phyloP scores from a whole-genome alignment of 768 basidiomycete species.

The Jaapia argillacea region DNA sequence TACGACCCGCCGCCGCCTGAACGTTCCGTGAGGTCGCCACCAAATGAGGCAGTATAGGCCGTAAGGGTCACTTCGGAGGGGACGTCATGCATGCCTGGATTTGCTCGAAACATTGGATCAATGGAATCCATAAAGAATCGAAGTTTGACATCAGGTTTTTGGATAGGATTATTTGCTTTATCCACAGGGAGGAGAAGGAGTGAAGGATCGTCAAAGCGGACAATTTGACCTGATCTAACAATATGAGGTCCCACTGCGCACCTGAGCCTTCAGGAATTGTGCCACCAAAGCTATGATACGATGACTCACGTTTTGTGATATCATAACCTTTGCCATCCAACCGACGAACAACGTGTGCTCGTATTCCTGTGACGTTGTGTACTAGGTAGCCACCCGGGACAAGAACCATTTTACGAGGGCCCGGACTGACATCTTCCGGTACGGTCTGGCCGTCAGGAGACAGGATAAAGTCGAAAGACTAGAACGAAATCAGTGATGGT shows the following conservation, averaged over 20 bases:
- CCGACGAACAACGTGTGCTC: slow-evolving; percentile 67
- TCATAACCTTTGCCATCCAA: slow-evolving; percentile 83
- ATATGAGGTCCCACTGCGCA: slow-evolving; percentile 69
- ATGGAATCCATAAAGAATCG: slow-evolving; percentile 45
- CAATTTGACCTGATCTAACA: slow-evolving; percentile 70
- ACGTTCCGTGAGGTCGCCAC: slow-evolving; percentile 38
- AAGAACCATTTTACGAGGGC: slow-evolving; percentile 48
- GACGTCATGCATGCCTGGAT: slow-evolving; percentile 25
- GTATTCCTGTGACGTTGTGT: slow-evolving; percentile 69
- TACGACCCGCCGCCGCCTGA: slow-evolving; percentile 11
- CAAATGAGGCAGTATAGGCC: slow-evolving; percentile 64
- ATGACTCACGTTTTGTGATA: slow-evolving; percentile 56
- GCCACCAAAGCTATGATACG: slow-evolving; percentile 1
- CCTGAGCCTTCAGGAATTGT: neutral
- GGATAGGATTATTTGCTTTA: slow-evolving; percentile 10
- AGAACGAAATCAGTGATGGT: slow-evolving; percentile 2
- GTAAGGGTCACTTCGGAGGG: slow-evolving; percentile 38
- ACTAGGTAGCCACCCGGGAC: slow-evolving; percentile 65
- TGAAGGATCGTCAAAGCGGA: slow-evolving; percentile 68
- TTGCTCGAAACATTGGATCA: slow-evolving; percentile 36
- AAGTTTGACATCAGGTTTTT: slow-evolving; percentile 39
- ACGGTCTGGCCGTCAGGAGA: slow-evolving; percentile 45
- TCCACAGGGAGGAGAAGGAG: slow-evolving; percentile 26
- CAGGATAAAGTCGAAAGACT: slow-evolving; percentile 82
- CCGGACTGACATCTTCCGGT: slow-evolving; percentile 63